Base-by-base conservation (phyloP, 2,329 filamentous ascomycete species). In the Paracamarosporium sp. region DNA sequence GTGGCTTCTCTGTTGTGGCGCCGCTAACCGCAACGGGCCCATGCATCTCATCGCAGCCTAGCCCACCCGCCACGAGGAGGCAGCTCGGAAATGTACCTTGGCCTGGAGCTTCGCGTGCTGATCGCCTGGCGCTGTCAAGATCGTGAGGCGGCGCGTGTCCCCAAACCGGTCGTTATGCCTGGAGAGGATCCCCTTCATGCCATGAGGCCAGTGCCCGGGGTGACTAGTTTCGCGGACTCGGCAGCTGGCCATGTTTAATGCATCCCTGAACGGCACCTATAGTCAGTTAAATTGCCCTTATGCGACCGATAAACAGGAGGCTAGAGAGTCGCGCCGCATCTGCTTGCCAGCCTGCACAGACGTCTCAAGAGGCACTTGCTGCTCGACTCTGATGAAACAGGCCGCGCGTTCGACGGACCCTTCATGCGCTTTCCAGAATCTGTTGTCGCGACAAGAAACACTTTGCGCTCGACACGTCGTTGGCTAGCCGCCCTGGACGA, bases 231-330 rank as follows among this genome's bases (percentile, higher is more conserved):
- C 56, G 60, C 47, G 30, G 41, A 28, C 50, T 58, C 66, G 64
- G 63, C 64, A 68, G 43, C 62, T 67, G 59, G 63, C 55, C 28
- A 44, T 56, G 55, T 64, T 59, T 33, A 55, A 41, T 51, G 48
- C 52, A 62, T 57, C 56, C 54, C 51, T 55, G 48, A 35, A 17
- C 46, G 48, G 50, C 46, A 58, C 25, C 59, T 62, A 68, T 66
- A 62, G 62, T 57, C 53, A 68, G 59, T 66, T 65, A 69, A 67
- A 72, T 72, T 66, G 60, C 28, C 48, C 55, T 70, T 50, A 69
- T 69, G 67, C 67, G 62, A 61, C 66, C 61, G 59, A 24, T 38
- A 50, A 55, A 33, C 53, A 53, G 27, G 5, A 38, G 8, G n/a
- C n/a, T n/a, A n/a, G n/a, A n/a, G n/a, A n/a, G n/a, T n/a, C 30